These are phyloP conservation scores for Umbellularia californica DNA, from an alignment of 164 flowering plant species.

Conservation along the genomic window DNA sequence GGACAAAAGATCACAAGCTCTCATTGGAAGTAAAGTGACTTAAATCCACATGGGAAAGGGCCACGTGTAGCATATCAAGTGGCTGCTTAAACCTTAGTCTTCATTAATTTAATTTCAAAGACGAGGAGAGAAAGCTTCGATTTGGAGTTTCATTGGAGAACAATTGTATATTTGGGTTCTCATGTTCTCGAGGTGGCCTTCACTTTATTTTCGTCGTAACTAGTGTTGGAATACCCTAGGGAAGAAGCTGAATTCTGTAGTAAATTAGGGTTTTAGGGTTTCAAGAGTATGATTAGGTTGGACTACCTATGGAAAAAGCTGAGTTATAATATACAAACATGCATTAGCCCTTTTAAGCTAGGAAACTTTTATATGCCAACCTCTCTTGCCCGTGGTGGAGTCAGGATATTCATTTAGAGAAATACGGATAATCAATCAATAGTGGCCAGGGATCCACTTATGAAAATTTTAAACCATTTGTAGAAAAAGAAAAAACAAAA, in stretches of 20 bases:
- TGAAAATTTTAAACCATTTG: too few relatives aligned
- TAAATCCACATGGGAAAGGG: neutral
- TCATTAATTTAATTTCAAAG: neutral
- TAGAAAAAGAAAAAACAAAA: too few relatives aligned
- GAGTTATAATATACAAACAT: neutral
- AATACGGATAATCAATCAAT: too few relatives aligned
- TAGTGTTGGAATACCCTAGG: conserved; percentile 2
- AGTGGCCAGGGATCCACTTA: too few relatives aligned
- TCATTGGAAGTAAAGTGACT: neutral
- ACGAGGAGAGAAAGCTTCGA: neutral
- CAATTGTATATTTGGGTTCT: neutral
- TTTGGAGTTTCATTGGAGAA: neutral
- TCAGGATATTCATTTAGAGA: too few relatives aligned
- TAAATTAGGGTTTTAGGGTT: neutral
- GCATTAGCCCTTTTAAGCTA: neutral
- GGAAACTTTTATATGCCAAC: too few relatives aligned
- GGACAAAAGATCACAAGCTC: neutral
- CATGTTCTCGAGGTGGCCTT: neutral
- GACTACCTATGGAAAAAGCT: neutral
- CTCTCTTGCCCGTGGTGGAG: too few relatives aligned
- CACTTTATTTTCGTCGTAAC: neutral
- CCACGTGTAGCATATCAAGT: neutral
- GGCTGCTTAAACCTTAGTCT: neutral
- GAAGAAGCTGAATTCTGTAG: conserved; percentile 2
- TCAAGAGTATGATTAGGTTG: conserved; percentile 3